These are phyloP conservation scores for Phragmites australis DNA, from an alignment of 176 grass and related monocot species.

Conservation along the genomic window DNA sequence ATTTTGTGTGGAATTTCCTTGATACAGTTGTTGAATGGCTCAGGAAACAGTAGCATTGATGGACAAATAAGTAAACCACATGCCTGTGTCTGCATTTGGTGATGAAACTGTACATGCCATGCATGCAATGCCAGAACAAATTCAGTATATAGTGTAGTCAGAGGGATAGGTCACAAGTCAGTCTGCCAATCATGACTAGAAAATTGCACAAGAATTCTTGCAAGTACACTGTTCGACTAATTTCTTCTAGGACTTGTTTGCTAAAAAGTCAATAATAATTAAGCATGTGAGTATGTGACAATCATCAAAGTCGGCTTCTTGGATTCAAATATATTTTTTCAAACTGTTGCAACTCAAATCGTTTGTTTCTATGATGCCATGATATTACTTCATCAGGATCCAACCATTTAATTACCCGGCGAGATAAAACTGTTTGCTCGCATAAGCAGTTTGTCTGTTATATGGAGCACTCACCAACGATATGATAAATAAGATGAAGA, in stretches of 20 bases:
- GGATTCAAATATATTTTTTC: not conserved
- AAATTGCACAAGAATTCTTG: not conserved
- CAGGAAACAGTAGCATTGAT: not conserved
- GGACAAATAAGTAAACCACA: not conserved
- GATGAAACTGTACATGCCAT: no score
- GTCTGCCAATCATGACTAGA: not conserved
- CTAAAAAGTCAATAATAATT: no score
- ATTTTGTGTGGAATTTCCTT: conserved; percentile 74
- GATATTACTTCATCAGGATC: not conserved
- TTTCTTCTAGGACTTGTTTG: no score
- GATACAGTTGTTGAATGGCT: conserved; percentile 53
- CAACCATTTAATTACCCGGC: not conserved
- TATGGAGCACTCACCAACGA: conserved; percentile 18
- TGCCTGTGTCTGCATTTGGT: no score
- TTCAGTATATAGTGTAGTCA: not conserved
- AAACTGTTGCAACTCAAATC: not conserved
- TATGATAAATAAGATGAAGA: not conserved
- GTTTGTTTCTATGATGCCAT: not conserved
- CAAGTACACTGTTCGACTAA: no score
- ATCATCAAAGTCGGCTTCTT: no score
- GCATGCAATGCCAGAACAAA: not conserved
- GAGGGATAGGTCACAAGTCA: not conserved
- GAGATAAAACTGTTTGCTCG: not conserved
- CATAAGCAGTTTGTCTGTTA: conserved; percentile 6
- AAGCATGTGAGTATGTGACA: no score